Conservation (phyloP, 2,329 filamentous ascomycete genomes). For the Hymenoscyphus infarciens region DNA sequence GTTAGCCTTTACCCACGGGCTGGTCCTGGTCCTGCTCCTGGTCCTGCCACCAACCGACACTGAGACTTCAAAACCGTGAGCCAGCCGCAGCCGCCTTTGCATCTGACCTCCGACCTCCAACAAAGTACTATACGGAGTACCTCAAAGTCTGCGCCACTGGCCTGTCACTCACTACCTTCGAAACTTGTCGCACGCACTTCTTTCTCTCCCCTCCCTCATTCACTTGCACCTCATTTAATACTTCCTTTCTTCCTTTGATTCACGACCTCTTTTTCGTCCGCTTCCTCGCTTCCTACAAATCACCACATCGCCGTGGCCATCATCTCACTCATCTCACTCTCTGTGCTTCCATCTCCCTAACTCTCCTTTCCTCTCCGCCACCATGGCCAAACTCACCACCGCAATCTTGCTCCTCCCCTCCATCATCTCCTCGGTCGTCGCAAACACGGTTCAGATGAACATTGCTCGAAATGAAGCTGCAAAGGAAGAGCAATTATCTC, state of each 20-base stretch:
- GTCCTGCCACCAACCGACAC: neutral
- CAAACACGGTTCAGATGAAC: conserved; percentile 25
- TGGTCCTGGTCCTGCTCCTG: too few relatives aligned
- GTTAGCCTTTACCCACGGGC: neutral
- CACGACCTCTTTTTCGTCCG: too few relatives aligned
- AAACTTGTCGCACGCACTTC: neutral
- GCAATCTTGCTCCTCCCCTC: conserved; percentile 12
- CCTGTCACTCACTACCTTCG: neutral
- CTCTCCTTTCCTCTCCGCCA: neutral
- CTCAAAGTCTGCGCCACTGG: neutral
- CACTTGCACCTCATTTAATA: neutral
- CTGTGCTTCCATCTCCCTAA: neutral
- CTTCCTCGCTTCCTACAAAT: neutral
- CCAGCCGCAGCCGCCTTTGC: too few relatives aligned
- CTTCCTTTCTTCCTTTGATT: neutral
- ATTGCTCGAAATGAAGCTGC: conserved; percentile 24
- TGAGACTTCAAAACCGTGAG: neutral
- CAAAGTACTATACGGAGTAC: neutral
- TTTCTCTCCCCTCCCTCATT: neutral
- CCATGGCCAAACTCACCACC: conserved; percentile 15
- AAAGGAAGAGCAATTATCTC: conserved; percentile 24
- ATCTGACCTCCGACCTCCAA: neutral
- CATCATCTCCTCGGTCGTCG: conserved; percentile 6
- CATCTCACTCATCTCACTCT: neutral
- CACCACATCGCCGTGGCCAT: neutral